Conservation (phyloP, 345 rosid species). For the Eutrema japonicum region DNA sequence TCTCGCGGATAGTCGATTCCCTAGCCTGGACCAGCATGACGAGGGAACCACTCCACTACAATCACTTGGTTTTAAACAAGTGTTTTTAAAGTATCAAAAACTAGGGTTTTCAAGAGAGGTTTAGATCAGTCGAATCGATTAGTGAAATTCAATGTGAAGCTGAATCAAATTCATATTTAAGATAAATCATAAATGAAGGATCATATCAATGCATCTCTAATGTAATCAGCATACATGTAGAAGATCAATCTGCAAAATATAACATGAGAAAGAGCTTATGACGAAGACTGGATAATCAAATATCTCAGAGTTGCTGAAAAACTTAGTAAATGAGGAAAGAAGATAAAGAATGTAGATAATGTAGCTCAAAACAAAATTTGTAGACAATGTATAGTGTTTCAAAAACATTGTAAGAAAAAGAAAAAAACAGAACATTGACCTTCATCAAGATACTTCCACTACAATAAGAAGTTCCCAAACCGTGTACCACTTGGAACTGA, state of each 20-base stretch:
- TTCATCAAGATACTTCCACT: constrained; percentile 2
- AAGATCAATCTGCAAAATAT: background rate
- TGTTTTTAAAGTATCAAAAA: too few relatives aligned
- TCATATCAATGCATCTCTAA: background rate
- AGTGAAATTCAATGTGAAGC: background rate
- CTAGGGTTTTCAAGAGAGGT: too few relatives aligned
- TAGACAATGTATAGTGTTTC: background rate
- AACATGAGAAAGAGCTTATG: background rate
- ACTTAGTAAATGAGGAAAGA: background rate
- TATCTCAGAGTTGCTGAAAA: constrained; percentile 9
- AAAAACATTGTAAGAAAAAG: background rate
- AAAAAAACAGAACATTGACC: background rate
- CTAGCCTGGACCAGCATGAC: too few relatives aligned
- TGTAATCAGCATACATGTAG: background rate
- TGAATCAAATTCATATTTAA: background rate
- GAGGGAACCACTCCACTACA: too few relatives aligned
- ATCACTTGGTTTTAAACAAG: too few relatives aligned
- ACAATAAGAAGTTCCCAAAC: constrained; percentile 76
- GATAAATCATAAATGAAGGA: background rate
- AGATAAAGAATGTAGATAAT: background rate
- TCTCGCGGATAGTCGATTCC: too few relatives aligned
- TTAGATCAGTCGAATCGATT: background rate
- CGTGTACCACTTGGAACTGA: constrained; percentile 63
- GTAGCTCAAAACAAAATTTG: constrained; percentile 1
- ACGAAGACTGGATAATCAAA: constrained; percentile 5